Evolutionary conservation across 352 stramenopile species (phyloP), one percentile per base, ranked within the genome.

Genomic region (Discostella stelligera): DNA sequence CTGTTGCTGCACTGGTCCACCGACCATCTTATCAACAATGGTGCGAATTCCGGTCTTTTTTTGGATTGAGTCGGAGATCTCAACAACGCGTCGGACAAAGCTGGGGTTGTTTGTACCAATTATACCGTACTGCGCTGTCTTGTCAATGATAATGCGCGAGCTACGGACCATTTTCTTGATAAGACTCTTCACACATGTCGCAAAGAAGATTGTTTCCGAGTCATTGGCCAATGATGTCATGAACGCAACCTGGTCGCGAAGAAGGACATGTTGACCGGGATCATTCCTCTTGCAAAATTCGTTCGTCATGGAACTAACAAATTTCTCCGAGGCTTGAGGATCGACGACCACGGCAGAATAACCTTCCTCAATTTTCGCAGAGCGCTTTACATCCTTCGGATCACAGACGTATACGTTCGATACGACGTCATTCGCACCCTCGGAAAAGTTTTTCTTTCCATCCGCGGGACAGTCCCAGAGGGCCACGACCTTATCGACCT

Each of bases 401-500:
- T 54, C 52, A 41, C 74, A 82, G 18, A 62, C 7, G 21, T 74
- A 82, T 2, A 82, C 67, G 16, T 77, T 65, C 9, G 62, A 68
- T 25, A 77, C 23, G 18, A 53, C 53, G 18, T 82, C 63, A 39
- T 68, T 61, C 18, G 71, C 61, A 23, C 67, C 62, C 32, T 71
- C 32, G 25, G 66, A 64, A 13, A 48, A 20, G 44, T 62, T 54
- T 13, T 73, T 49, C 7, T 68, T 54, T 7, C 58, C 46, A 48
- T 72, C 56, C 13, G 54, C 62, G 32, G 68, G 53, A 73, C 80
- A 90, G n/a, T 71, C 66, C 37, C 46, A 74, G 7, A 89, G 61
- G 10, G 83, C 53, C 46, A 91, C 64, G 10, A 91, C 70, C 52
- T 81, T 79, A 37, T 74, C 61, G n/a, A 89, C 65, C 49, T 71